Evolutionary conservation across 1,139 yeast genomes (phyloP).

Genomic region (Meyerozyma sp.): DNA sequence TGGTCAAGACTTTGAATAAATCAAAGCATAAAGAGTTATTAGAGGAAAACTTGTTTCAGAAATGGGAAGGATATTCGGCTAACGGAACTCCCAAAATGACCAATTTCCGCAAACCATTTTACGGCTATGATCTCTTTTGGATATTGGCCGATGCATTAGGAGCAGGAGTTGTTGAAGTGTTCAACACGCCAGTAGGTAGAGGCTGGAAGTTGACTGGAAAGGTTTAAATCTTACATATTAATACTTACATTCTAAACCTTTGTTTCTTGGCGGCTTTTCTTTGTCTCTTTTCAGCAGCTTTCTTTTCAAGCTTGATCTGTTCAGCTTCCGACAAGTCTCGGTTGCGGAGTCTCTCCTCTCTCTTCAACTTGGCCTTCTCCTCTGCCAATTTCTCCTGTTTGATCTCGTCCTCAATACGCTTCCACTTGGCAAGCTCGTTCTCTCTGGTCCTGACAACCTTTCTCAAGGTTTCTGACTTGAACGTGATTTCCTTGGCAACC

Average conservation of each 20-base stretch:
- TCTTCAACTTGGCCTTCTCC: slow-evolving; percentile 65
- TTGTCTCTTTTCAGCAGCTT: slow-evolving; percentile 42
- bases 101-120: slow-evolving; percentile 49
- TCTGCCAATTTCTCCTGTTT: slow-evolving; percentile 66
- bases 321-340: slow-evolving; percentile 64
- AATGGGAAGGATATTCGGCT: slow-evolving; percentile 41
- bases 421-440: slow-evolving; percentile 55
- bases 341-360: slow-evolving; percentile 51
- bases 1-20: slow-evolving; percentile 38
- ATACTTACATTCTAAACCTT: slow-evolving; percentile 29
- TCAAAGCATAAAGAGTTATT: slow-evolving; percentile 48
- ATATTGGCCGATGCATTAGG: slow-evolving; percentile 62
- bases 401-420: slow-evolving; percentile 52
- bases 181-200: slow-evolving; percentile 63
- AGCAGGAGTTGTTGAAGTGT: slow-evolving; percentile 62
- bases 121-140: slow-evolving; percentile 61
- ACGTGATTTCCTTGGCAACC: slow-evolving; percentile 38
- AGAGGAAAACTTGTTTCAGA: slow-evolving; percentile 43
- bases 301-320: slow-evolving; percentile 70
- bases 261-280: slow-evolving; percentile 39
- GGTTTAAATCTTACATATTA: slow-evolving; percentile 13
- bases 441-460: slow-evolving; percentile 76
- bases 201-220: slow-evolving; percentile 63
- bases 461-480: slow-evolving; percentile 65
- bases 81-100: slow-evolving; percentile 31